A percentile compares a stretch with the other conserved stretches of the same genome.
These are phyloP conservation scores for Nemania sp. DNA, from an alignment of 2,329 filamentous ascomycete genomes.

Conservation along the genomic window DNA sequence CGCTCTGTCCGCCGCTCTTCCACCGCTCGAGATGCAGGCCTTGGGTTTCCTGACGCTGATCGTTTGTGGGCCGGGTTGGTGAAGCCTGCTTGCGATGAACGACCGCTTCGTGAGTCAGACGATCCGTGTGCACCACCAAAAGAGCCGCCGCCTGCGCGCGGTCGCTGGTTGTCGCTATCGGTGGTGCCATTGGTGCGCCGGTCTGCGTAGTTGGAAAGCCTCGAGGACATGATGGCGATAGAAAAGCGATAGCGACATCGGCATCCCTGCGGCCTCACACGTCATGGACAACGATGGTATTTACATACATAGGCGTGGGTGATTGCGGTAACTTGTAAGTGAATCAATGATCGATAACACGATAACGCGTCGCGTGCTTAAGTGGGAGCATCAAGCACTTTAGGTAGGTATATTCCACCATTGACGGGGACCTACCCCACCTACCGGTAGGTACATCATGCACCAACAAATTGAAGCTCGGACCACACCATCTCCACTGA, in stretches of 20 bases:
- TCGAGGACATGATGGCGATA: constrained; percentile 40
- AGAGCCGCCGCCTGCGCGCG: constrained; percentile 29
- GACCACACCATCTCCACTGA: not conserved
- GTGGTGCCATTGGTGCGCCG: constrained; percentile 48
- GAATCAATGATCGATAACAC: constrained; percentile 7
- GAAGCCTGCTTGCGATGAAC: constrained; percentile 39
- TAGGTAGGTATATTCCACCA: no score
- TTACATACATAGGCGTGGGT: not conserved
- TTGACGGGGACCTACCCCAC: no score
- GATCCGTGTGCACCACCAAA: constrained; percentile 25
- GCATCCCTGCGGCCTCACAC: constrained; percentile 13
- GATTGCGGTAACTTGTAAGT: not conserved
- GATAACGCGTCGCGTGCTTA: constrained; percentile 21
- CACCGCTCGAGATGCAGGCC: constrained; percentile 51
- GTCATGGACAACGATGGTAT: constrained; percentile 19
- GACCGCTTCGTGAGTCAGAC: constrained; percentile 44
- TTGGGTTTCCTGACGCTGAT: constrained; percentile 59
- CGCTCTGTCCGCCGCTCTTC: constrained; percentile 62
- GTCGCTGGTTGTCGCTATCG: constrained; percentile 36
- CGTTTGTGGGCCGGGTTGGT: constrained; percentile 57
- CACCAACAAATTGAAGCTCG: no score
- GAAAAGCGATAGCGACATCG: constrained; percentile 32
- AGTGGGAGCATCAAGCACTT: constrained; percentile 1
- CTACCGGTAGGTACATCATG: no score
- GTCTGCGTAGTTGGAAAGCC: constrained; percentile 44